Percentiles rank a stretch among this genome's conserved stretches.
Evolutionary conservation across 75 land plant genomes (phyloP).

Genomic region (Isoetes taiwanensis): DNA sequence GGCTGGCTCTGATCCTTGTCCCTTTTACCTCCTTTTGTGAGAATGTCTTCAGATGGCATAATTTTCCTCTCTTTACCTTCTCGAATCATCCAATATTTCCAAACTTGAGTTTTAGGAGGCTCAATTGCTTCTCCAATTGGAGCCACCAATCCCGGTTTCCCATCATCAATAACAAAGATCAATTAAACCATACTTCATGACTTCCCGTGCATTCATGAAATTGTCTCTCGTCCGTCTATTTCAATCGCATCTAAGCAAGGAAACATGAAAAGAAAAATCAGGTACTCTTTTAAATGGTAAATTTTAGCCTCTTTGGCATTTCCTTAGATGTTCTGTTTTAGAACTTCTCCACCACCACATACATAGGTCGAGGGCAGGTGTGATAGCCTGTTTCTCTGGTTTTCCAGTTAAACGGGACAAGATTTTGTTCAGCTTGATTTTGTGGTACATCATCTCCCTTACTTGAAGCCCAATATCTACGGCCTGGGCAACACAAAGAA

Average conservation of each 20-base stretch:
- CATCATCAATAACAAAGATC: slow-evolving; percentile 98
- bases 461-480: slow-evolving; percentile 59
- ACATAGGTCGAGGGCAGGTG: not conserved
- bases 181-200: slow-evolving; percentile 74
- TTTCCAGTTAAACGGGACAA: slow-evolving; percentile 81
- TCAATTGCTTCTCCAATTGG: slow-evolving; percentile 53
- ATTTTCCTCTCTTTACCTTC: slow-evolving; percentile 36
- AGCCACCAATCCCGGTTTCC: slow-evolving; percentile 88
- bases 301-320: too few relatives aligned
- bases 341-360: not conserved
- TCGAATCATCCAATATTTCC: slow-evolving; percentile 52
- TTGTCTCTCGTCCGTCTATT: slow-evolving; percentile 65
- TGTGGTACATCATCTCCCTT: slow-evolving; percentile 84
- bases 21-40: slow-evolving; percentile 20
- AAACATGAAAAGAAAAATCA: too few relatives aligned
- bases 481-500: too few relatives aligned
- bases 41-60: slow-evolving; percentile 53
- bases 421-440: slow-evolving; percentile 72
- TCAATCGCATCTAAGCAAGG: too few relatives aligned
- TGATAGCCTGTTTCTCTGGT: slow-evolving; percentile 58
- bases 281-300: too few relatives aligned
- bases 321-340: not conserved
- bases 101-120: slow-evolving; percentile 59
- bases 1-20: too few relatives aligned
- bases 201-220: slow-evolving; percentile 94